Evolutionary conservation across 2,329 filamentous ascomycete genomes (phyloP).

Genomic region (Endoconidiophora laricicola): DNA sequence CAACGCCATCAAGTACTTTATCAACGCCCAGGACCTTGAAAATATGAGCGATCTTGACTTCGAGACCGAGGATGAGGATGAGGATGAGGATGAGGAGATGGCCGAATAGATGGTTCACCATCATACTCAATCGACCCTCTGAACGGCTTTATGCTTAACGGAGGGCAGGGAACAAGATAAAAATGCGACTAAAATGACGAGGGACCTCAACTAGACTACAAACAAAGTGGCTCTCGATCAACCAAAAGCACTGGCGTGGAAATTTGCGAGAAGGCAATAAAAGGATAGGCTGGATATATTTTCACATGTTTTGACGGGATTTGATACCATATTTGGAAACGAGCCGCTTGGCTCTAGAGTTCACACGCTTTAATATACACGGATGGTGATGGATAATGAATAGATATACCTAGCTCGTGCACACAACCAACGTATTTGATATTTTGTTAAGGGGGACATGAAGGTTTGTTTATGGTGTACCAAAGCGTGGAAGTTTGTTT

Average conservation of each 20-base stretch:
- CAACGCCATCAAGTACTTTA: conserved; percentile 77
- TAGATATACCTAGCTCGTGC: conserved; percentile 10
- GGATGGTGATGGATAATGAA: conserved; percentile 11
- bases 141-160: background rate
- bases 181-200: too few relatives aligned
- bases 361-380: conserved; percentile 10
- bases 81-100: conserved; percentile 21
- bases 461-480: too few relatives aligned
- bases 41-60: conserved; percentile 54
- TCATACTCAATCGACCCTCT: background rate
- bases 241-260: too few relatives aligned
- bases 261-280: too few relatives aligned
- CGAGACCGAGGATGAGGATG: conserved; percentile 36
- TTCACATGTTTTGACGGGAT: background rate
- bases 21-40: conserved; percentile 61
- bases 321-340: conserved; percentile 10
- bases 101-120: background rate
- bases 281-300: background rate
- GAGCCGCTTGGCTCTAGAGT: conserved; percentile 11
- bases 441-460: too few relatives aligned
- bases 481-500: too few relatives aligned
- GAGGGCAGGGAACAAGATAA: too few relatives aligned
- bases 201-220: too few relatives aligned
- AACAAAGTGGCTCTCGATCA: too few relatives aligned
- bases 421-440: background rate